Evolutionary conservation across 169 alveolate genomes (phyloP).

Genomic region (Eimeria falciformis): DNA sequence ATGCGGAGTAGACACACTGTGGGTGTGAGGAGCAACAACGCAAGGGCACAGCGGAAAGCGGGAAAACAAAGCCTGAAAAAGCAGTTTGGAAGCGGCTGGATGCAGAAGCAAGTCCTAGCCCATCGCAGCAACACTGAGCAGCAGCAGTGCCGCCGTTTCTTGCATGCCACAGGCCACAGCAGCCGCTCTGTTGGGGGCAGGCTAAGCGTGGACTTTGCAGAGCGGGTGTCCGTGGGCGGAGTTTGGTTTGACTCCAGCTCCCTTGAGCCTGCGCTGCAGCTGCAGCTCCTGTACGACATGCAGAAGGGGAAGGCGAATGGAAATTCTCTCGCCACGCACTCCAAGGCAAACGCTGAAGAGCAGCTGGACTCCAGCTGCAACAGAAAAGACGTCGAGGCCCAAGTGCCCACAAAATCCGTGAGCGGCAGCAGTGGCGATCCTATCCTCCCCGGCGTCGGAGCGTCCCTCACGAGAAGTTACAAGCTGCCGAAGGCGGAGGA

Average conservation of each 20-base stretch:
- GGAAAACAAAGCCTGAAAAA: slow-evolving; percentile 52
- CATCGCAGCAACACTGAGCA: slow-evolving; percentile 5
- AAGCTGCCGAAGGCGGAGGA: background rate
- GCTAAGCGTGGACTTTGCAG: background rate
- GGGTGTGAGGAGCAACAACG: background rate
- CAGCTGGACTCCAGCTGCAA: background rate
- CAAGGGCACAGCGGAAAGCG: slow-evolving; percentile 28
- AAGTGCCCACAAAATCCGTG: background rate
- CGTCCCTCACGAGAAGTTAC: background rate
- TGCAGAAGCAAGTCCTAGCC: slow-evolving; percentile 36
- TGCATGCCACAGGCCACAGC: background rate
- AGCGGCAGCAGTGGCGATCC: background rate
- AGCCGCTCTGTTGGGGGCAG: background rate
- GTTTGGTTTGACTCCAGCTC: slow-evolving; percentile 19
- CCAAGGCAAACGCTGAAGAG: background rate
- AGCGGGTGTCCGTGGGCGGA: slow-evolving; percentile 29
- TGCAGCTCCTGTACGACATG: slow-evolving; percentile 43
- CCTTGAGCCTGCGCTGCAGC: slow-evolving; percentile 58
- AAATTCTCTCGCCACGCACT: background rate
- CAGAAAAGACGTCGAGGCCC: background rate
- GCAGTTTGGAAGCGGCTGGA: slow-evolving; percentile 57
- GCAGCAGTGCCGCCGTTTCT: background rate
- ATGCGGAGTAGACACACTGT: background rate
- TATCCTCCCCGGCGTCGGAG: background rate
- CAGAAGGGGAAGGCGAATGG: slow-evolving; percentile 1